Base-by-base conservation (phyloP, 768 basidiomycete species). In the Suillus cothurnatus region DNA sequence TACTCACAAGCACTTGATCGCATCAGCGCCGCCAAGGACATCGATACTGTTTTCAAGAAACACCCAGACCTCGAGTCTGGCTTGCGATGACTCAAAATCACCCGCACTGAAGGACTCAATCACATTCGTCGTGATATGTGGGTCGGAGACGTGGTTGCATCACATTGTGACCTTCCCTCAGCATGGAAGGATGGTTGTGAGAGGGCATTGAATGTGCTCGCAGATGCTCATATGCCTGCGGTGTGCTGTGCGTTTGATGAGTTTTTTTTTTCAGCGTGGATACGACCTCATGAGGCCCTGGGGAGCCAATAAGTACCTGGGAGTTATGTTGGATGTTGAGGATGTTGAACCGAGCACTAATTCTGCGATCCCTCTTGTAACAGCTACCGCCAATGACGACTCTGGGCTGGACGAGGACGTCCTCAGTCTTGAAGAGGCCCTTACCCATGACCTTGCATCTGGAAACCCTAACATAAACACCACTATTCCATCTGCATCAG, bases 61-160 rank as follows among this genome's bases (percentile, higher is more conserved):
- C 57, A 72, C 66, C 70, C 72, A 14, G 67, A 72, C 34, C 67
- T 74, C 45, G 59, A 74, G 61, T 60, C 28, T 15, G 73, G 73
- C 3, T 72, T 72, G 61, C 23, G 34, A 1, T 57, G 71, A 4
- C 62, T 67, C 23, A 68, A 66, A 28, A 36, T 71, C 3, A 41
- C 41, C 17, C 4, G 17, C 19, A 19, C 41, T n/a, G 47, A 36
- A 3, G 64, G 63, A 45, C 68, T 64, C 9, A 17, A 47, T 39
- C n/a, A n/a, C n/a, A n/a, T 73, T 72, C 6, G 56, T 71, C 19
- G 74, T 72, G 34, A 56, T 7, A 2, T 31, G 8, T 31, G 34
- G 53, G 34, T 36, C 8, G 26, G 53, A 56, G 34, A 36, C 6
- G 26, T 56, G 9, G 34, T 56, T n/a, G 15, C 53, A 21, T 28